A percentile compares a stretch with the other conserved stretches of the same genome.
Evolutionary conservation across 768 basidiomycete species (phyloP).

Genomic region (Leccinellum luteum): DNA sequence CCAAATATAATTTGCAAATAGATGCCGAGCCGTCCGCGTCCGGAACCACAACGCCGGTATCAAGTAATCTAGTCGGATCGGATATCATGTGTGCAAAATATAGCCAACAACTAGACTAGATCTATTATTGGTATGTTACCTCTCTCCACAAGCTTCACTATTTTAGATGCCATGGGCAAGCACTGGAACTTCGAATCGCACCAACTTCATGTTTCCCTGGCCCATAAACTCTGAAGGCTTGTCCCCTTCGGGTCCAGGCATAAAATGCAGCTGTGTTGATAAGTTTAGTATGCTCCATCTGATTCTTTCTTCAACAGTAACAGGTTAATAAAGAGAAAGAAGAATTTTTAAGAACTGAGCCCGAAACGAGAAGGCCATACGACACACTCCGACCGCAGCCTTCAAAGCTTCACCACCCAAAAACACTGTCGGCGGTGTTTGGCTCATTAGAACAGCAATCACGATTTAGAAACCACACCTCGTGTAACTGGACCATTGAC

Average conservation of each 20-base stretch:
- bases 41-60: too few relatives aligned
- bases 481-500: conserved; percentile 34
- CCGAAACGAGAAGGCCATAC: background rate
- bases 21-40: background rate
- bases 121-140: background rate
- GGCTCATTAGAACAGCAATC: background rate
- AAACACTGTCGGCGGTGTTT: conserved; percentile 3
- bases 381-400: background rate
- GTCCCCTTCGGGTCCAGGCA: too few relatives aligned
- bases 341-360: too few relatives aligned
- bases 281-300: too few relatives aligned
- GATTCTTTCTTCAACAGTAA: background rate
- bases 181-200: background rate
- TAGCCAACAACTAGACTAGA: too few relatives aligned
- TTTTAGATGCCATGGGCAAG: background rate
- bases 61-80: background rate
- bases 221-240: too few relatives aligned
- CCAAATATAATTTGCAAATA: background rate
- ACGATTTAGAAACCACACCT: conserved; percentile 30
- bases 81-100: background rate
- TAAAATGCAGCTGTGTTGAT: too few relatives aligned
- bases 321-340: background rate
- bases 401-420: conserved; percentile 29
- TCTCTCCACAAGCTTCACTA: background rate
- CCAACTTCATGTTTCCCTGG: background rate